Conservation (phyloP, 2,329 filamentous ascomycete species). For the Trichoderma semiorbis region DNA sequence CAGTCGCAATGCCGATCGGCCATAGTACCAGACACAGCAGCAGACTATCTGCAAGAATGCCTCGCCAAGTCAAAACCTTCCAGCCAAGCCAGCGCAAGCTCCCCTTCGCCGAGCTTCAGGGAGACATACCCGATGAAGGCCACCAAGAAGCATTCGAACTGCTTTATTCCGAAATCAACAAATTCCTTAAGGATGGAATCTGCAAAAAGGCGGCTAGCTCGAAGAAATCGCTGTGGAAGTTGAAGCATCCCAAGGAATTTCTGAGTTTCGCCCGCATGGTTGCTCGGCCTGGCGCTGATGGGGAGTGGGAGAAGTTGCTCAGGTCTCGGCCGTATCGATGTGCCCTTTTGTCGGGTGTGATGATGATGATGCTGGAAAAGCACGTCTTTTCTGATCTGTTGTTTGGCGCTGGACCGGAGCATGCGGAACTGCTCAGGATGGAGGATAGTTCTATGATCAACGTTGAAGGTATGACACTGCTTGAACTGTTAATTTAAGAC, state of each 20-base stretch:
- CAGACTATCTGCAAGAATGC: background rate
- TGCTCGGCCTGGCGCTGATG: constrained; percentile 27
- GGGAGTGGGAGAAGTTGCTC: constrained; percentile 31
- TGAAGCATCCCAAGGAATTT: constrained; percentile 24
- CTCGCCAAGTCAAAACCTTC: background rate
- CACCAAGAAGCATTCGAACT: constrained; percentile 24
- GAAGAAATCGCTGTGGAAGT: constrained; percentile 26
- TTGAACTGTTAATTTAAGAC: background rate
- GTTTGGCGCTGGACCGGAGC: constrained; percentile 31
- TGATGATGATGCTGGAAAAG: constrained; percentile 29
- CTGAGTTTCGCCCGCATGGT: constrained; percentile 26
- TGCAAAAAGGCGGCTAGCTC: background rate
- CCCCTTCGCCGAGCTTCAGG: constrained; percentile 2
- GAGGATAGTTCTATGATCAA: constrained; percentile 27
- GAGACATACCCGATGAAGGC: constrained; percentile 19
- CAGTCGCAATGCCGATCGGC: background rate
- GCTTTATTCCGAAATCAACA: constrained; percentile 26
- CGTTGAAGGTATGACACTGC: constrained; percentile 26
- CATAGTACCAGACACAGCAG: background rate
- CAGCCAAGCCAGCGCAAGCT: constrained; percentile 13
- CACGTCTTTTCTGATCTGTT: constrained; percentile 29
- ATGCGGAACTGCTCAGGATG: constrained; percentile 23
- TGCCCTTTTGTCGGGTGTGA: constrained; percentile 28
- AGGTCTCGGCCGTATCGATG: constrained; percentile 23
- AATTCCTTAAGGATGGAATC: constrained; percentile 24